Base-by-base conservation (phyloP, 345 rosid species). In the Stellera chamaejasme region DNA sequence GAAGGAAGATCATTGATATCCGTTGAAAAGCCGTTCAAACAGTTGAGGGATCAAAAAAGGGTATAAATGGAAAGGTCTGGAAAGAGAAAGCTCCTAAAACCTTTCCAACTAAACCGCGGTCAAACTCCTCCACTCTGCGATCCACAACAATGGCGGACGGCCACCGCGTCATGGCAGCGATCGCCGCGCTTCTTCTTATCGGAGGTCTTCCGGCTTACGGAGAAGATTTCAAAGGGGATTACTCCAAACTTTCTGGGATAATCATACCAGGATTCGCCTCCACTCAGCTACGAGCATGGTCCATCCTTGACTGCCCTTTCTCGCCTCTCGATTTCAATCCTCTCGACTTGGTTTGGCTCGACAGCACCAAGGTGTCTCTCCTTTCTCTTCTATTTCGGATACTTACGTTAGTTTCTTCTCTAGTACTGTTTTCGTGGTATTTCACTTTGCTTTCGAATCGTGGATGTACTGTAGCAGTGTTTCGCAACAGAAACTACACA, bases 261-360 rank as follows among this genome's bases (percentile, higher is more conserved):
- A 87, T 93, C 75, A 93, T 93, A 11, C 99, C 97, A 10, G 99
- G 96, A 48, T 93, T 93, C 68, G 99, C 99, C 27, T 93, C 97
- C 55, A 82, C 97, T 68, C 99, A 90, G 96, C 73, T 93, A 10
- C 69, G 99, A 63, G 99, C 97, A 10, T 93, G 99, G 99, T 93
- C 99, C 48, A 77, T 90, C 61, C 97, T 93, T 51, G 97, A 93
- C 80, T 93, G 99, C 55, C 97, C 99, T 0, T 89, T 79, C 77
- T 73, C 90, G 45, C 99, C 99, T 15, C 88, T 93, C 70, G 95
- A 93, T 77, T 93, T 93, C 78, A 89, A 89, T 72, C 99, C 99
- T 43, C 99, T 89, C 64, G 97, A 93, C 82, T 77, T 87, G 56
- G 99, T 93, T 45, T 93, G 99, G 99, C 84, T 93, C 44, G 97